A percentile compares a stretch with the other conserved stretches of the same genome.
phyloP scores from a whole-genome alignment of 2,329 filamentous ascomycete genomes.

The Colletotrichum chrysophilum region DNA sequence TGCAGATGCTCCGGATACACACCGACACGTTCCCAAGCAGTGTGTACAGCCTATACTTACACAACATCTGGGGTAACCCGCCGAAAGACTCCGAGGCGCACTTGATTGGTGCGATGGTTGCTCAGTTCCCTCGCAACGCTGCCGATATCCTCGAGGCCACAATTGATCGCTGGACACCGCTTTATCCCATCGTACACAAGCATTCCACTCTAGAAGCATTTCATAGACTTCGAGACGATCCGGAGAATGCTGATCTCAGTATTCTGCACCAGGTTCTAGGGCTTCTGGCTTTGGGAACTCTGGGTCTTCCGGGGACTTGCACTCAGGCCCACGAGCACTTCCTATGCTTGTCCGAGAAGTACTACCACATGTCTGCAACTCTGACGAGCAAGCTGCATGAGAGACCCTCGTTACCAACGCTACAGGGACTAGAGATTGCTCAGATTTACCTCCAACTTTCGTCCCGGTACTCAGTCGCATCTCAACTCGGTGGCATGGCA shows the following conservation, averaged over 20 bases:
- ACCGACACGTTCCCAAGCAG: slow-evolving; percentile 28
- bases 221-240: not conserved
- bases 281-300: slow-evolving; percentile 24
- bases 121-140: slow-evolving; percentile 19
- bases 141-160: slow-evolving; percentile 20
- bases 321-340: slow-evolving; percentile 23
- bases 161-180: slow-evolving; percentile 22
- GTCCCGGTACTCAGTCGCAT: slow-evolving; percentile 24
- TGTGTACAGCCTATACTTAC: slow-evolving; percentile 26
- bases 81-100: not conserved
- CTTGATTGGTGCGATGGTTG: slow-evolving; percentile 4
- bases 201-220: slow-evolving; percentile 21
- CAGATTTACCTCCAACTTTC: slow-evolving; percentile 29
- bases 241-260: not conserved
- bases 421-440: slow-evolving; percentile 26
- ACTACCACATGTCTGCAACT: slow-evolving; percentile 21
- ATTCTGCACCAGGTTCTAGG: slow-evolving; percentile 23
- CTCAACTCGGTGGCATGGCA: slow-evolving; percentile 27
- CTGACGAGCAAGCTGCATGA: slow-evolving; percentile 22
- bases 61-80: slow-evolving; percentile 22
- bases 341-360: slow-evolving; percentile 25
- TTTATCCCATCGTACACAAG: slow-evolving; percentile 25
- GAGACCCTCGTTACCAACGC: slow-evolving; percentile 22
- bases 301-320: slow-evolving; percentile 19
- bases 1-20: slow-evolving; percentile 27